phyloP scores from a whole-genome alignment of 116 monocot species.

The Papilionanthe hybrid region DNA sequence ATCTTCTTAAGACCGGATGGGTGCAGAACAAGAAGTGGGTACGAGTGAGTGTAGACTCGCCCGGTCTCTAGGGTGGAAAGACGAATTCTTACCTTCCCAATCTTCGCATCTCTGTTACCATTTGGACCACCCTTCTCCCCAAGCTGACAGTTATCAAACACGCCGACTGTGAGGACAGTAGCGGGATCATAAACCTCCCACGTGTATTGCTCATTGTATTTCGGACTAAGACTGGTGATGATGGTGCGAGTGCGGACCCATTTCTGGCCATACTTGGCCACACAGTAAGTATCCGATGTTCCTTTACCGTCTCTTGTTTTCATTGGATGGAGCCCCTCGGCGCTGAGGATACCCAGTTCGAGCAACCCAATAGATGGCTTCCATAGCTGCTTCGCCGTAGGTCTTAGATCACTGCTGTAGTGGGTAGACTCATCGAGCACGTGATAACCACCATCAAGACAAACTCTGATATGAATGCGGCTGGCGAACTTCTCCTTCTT shows the following conservation, averaged over 20 bases:
- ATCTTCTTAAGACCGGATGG: slow-evolving; percentile 70
- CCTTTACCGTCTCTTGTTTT: slow-evolving; percentile 66
- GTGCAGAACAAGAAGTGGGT: slow-evolving; percentile 62
- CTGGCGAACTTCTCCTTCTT: slow-evolving; percentile 75
- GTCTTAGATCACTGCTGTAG: slow-evolving; percentile 74
- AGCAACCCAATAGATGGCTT: slow-evolving; percentile 68
- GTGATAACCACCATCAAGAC: slow-evolving; percentile 79
- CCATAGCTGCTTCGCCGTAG: slow-evolving; percentile 67
- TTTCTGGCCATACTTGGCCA: slow-evolving; percentile 81
- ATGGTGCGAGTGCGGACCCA: slow-evolving; percentile 82
- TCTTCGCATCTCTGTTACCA: slow-evolving; percentile 38
- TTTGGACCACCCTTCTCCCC: slow-evolving; percentile 42
- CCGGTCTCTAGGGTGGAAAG: slow-evolving; percentile 75
- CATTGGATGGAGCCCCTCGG: slow-evolving; percentile 57
- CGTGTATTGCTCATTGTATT: slow-evolving; percentile 77
- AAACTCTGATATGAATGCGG: slow-evolving; percentile 49
- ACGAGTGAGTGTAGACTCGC: slow-evolving; percentile 58
- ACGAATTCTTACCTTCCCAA: slow-evolving; percentile 74
- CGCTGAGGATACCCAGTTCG: slow-evolving; percentile 62
- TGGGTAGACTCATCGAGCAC: slow-evolving; percentile 79
- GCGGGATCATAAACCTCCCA: slow-evolving; percentile 84
- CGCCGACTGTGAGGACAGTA: slow-evolving; percentile 68
- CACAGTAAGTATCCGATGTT: slow-evolving; percentile 69
- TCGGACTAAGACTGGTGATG: slow-evolving; percentile 52
- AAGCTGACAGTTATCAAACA: slow-evolving; percentile 71